A percentile compares a stretch with the other conserved stretches of the same genome.
Conservation (phyloP, 192 early-diverging fungal genomes). For the Coemansia reversa region DNA sequence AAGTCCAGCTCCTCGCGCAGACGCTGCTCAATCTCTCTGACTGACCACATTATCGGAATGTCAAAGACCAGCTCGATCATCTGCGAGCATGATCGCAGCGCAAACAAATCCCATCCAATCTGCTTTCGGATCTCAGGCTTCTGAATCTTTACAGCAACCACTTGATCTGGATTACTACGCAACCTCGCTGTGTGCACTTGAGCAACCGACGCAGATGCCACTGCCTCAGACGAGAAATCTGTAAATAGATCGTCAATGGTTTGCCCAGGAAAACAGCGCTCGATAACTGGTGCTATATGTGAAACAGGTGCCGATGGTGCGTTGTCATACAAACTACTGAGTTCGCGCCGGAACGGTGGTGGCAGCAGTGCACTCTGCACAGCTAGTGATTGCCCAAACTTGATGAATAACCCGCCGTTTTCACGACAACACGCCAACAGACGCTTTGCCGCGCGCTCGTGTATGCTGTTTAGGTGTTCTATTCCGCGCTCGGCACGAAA, state of each 20-base stretch:
- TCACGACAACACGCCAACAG: conserved; percentile 74
- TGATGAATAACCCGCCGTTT: conserved; percentile 91
- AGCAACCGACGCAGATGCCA: conserved; percentile 91
- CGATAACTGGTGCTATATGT: conserved; percentile 66
- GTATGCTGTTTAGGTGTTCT: conserved; percentile 63
- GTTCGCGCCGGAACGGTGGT: conserved; percentile 58
- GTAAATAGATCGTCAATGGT: conserved; percentile 65
- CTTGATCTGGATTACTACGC: conserved; percentile 55
- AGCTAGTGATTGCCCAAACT: conserved; percentile 79
- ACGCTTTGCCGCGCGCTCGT: conserved; percentile 67
- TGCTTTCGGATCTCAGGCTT: conserved; percentile 85
- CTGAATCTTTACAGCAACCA: conserved; percentile 91
- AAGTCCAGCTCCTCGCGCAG: conserved; percentile 86
- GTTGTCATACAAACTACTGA: conserved; percentile 75
- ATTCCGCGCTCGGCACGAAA: conserved; percentile 63
- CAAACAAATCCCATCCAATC: conserved; percentile 80
- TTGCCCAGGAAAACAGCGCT: conserved; percentile 61
- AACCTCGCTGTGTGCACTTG: conserved; percentile 77
- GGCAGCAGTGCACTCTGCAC: conserved; percentile 65
- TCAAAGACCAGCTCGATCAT: conserved; percentile 78
- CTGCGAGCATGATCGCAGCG: conserved; percentile 61
- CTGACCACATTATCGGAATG: conserved; percentile 76
- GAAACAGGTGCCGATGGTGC: conserved; percentile 72
- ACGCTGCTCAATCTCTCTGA: conserved; percentile 70
- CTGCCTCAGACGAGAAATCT: conserved; percentile 65